Conservation (phyloP, 2,329 filamentous ascomycete species). For the Plectosphaerella cucumerina region DNA sequence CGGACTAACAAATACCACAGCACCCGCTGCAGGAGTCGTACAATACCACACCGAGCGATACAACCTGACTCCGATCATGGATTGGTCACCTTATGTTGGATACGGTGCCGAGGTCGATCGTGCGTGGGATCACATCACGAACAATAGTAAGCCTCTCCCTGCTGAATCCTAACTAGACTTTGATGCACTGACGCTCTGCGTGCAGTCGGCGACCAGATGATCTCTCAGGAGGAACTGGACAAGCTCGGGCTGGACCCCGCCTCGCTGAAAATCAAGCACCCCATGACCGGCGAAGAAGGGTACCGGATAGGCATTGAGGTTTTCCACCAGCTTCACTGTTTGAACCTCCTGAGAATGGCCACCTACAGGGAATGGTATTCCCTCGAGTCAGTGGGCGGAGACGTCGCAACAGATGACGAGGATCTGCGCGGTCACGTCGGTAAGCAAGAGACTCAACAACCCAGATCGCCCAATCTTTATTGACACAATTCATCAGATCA, state of each 20-base stretch:
- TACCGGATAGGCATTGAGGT: constrained; percentile 57
- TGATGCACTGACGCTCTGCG: constrained; percentile 1
- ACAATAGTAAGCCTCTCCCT: constrained; percentile 25
- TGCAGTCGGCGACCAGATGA: constrained; percentile 57
- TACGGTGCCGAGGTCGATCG: constrained; percentile 52
- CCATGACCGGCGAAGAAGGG: constrained; percentile 50
- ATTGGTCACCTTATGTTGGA: constrained; percentile 47
- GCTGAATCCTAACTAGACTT: constrained; percentile 7
- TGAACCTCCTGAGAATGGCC: constrained; percentile 43
- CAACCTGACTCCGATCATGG: constrained; percentile 40
- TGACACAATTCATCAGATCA: constrained; percentile 32
- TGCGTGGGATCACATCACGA: constrained; percentile 52
- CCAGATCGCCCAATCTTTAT: neutral
- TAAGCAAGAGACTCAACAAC: constrained; percentile 10
- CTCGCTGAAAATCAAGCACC: constrained; percentile 51
- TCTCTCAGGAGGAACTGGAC: constrained; percentile 48
- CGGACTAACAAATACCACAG: constrained; percentile 22
- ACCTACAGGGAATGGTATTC: constrained; percentile 47
- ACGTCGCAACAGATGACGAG: constrained; percentile 37
- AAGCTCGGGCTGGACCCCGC: constrained; percentile 47
- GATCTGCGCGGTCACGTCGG: constrained; percentile 39
- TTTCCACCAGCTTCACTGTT: constrained; percentile 52
- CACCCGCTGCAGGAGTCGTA: constrained; percentile 41
- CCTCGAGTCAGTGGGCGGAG: constrained; percentile 35
- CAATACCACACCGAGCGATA: constrained; percentile 46